A percentile compares a stretch with the other conserved stretches of the same genome.
phyloP scores from a whole-genome alignment of 805 yeast species.

The Nakazawaea holstii region DNA sequence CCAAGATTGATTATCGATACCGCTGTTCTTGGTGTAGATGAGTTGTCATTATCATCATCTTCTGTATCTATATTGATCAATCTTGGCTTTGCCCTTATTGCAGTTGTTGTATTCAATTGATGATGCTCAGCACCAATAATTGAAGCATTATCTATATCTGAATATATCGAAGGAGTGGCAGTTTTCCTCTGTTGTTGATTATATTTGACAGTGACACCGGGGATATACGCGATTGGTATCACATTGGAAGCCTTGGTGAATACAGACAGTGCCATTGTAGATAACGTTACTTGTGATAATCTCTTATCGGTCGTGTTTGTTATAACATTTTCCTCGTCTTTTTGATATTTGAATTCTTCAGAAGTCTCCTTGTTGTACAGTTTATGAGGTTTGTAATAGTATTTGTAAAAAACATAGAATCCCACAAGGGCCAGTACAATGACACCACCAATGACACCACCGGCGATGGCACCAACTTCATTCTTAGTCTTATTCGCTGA shows the following conservation, averaged over 20 bases:
- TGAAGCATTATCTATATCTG: conserved; percentile 43
- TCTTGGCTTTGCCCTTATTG: conserved; percentile 70
- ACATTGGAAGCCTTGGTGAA: conserved; percentile 81
- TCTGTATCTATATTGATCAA: conserved; percentile 38
- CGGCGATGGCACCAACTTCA: conserved; percentile 55
- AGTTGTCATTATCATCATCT: conserved; percentile 1
- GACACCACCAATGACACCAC: conserved; percentile 65
- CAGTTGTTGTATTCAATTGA: conserved; percentile 50
- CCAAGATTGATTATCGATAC: conserved; percentile 7
- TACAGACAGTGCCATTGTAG: conserved; percentile 52
- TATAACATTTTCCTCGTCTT: conserved; percentile 17
- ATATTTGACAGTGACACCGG: conserved; percentile 69
- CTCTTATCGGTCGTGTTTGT: conserved; percentile 21
- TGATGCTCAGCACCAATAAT: conserved; percentile 27
- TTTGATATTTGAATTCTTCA: conserved; percentile 24
- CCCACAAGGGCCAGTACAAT: conserved; percentile 30
- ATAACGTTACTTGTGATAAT: conserved; percentile 23
- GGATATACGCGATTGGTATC: conserved; percentile 88
- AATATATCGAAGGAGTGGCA: conserved; percentile 31
- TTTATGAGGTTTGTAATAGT: conserved; percentile 32
- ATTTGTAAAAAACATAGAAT: conserved; percentile 35
- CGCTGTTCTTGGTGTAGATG: conserved; percentile 7
- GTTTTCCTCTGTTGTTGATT: conserved; percentile 13
- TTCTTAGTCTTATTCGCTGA: conserved; percentile 13
- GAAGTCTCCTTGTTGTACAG: conserved; percentile 25